phyloP scores from a whole-genome alignment of 352 stramenopile species.

The Phytophthora palmivora region DNA sequence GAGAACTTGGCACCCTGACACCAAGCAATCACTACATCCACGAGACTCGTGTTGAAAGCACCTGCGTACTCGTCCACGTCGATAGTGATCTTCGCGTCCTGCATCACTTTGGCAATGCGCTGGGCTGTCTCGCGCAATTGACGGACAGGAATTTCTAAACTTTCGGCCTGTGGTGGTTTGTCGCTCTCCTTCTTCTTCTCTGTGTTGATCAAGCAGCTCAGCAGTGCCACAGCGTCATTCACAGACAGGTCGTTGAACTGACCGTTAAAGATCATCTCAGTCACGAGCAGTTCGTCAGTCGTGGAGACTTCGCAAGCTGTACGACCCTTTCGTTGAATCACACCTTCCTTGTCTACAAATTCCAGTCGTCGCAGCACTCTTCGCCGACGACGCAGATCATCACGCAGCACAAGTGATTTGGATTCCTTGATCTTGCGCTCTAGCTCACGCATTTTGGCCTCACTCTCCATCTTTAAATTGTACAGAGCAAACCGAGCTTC shows the following conservation, averaged over 20 bases:
- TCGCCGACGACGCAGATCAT: constrained; percentile 96
- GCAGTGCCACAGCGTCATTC: constrained; percentile 96
- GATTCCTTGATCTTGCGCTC: constrained; percentile 94
- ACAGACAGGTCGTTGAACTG: constrained; percentile 98
- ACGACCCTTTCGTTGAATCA: constrained; percentile 99
- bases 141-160: constrained; percentile 88
- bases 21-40: constrained; percentile 98
- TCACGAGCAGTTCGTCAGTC: constrained; percentile 97
- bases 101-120: constrained; percentile 90
- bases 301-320: constrained; percentile 99
- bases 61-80: constrained; percentile 98
- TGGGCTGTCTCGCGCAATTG: constrained; percentile 96
- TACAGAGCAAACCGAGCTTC: constrained; percentile 87
- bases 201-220: constrained; percentile 97
- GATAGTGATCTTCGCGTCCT: constrained; percentile 93
- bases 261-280: constrained; percentile 98
- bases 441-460: constrained; percentile 93
- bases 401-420: constrained; percentile 97
- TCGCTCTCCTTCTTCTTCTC: constrained; percentile 94
- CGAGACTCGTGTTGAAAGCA: constrained; percentile 98
- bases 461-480: constrained; percentile 92
- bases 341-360: constrained; percentile 95
- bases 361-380: constrained; percentile 96
- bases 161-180: constrained; percentile 79
- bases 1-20: constrained; percentile 98